A percentile compares a stretch with the other conserved stretches of the same genome.
These are phyloP conservation scores for Rhododendron kiyosumense DNA, from an alignment of 148 eudicot genomes.

Conservation along the genomic window DNA sequence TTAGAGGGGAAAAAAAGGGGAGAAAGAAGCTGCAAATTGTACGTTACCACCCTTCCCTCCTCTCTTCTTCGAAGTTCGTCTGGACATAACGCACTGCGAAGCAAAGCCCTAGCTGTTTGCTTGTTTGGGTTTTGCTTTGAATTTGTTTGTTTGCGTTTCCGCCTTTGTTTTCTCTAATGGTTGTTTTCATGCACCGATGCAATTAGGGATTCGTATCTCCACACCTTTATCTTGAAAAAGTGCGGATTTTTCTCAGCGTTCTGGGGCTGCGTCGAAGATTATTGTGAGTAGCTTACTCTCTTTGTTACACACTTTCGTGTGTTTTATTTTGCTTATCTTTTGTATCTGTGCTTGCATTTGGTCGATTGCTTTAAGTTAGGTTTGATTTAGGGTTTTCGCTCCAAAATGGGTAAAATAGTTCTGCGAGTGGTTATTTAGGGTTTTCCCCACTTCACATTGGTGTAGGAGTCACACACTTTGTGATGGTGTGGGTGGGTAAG, in stretches of 20 bases:
- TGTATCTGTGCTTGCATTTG: not conserved
- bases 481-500: no score
- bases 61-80: not conserved
- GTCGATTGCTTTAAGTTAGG: not conserved
- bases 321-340: not conserved
- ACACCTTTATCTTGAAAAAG: not conserved
- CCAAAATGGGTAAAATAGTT: not conserved
- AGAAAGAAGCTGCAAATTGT: no score
- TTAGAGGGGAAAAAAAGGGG: no score
- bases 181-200: slow-evolving; percentile 24
- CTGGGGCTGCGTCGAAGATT: not conserved
- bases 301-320: not conserved
- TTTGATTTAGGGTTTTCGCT: not conserved
- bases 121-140: not conserved
- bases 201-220: slow-evolving; percentile 22
- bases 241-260: not conserved
- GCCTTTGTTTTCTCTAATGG: slow-evolving; percentile 4
- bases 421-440: no score
- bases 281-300: slow-evolving; percentile 17
- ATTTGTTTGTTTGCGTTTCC: not conserved
- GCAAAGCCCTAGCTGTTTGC: no score
- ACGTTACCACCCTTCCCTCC: not conserved
- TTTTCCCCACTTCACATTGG: no score
- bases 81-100: no score
- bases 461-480: no score